Percentiles rank a stretch among this genome's conserved stretches.
phyloP scores from a whole-genome alignment of 2,329 filamentous ascomycete genomes.

The Arthrinium phaeospermum region DNA sequence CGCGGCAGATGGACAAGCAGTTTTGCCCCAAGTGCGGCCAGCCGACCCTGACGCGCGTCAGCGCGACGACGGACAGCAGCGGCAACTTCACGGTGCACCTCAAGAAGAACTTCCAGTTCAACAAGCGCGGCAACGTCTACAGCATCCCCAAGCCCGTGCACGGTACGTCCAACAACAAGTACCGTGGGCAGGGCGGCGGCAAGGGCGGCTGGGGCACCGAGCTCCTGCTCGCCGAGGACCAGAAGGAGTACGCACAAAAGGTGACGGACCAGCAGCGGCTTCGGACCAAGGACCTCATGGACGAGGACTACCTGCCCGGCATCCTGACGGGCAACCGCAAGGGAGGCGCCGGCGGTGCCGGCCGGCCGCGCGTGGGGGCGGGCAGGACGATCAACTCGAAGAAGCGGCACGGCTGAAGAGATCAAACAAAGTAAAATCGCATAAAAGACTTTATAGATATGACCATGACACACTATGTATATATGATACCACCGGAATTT shows the following conservation, averaged over 20 bases:
- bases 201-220: constrained; percentile 86
- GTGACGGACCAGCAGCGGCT: constrained; percentile 67
- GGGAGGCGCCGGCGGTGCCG: constrained; percentile 56
- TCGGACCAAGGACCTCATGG: constrained; percentile 85
- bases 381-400: constrained; percentile 86
- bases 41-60: constrained; percentile 81
- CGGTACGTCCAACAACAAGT: constrained; percentile 80
- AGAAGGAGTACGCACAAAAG: constrained; percentile 84
- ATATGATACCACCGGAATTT: constrained; percentile 17
- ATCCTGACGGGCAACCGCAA: constrained; percentile 82
- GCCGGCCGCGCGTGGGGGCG: constrained; percentile 80
- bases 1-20: constrained; percentile 83
- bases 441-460: not conserved
- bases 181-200: constrained; percentile 70
- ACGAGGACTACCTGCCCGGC: constrained; percentile 87
- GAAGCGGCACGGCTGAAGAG: constrained; percentile 56
- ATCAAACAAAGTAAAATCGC: not conserved
- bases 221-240: constrained; percentile 89
- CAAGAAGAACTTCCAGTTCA: constrained; percentile 96
- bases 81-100: constrained; percentile 87
- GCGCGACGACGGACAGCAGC: constrained; percentile 80
- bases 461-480: constrained; percentile 7
- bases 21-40: constrained; percentile 94
- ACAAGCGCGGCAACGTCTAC: constrained; percentile 89
- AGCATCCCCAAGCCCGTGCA: constrained; percentile 90